Base-by-base conservation (phyloP, 441 rosid species). In the Capsella rubella region DNA sequence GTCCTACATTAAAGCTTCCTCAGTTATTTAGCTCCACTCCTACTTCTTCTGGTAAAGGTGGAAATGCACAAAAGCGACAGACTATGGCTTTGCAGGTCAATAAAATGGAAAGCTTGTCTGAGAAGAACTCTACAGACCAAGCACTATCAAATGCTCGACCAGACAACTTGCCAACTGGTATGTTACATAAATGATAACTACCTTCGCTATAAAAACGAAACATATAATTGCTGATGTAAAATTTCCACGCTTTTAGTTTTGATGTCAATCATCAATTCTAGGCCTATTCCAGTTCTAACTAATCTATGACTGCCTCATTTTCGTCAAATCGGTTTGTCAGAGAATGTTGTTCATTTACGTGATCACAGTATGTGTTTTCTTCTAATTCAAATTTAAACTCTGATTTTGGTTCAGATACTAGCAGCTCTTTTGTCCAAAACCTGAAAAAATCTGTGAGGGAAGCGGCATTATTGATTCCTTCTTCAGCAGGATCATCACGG, bases 401-500 rank as follows among this genome's bases (percentile, higher is more conserved):
- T 25, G 31, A 34, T 61, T 72, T 68, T 82, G 29, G 67, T 71
- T 85, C 89, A 96, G 99, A 89, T 74, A 72, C 82, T 51, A 91
- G 84, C 77, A 73, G 64, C 64, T 86, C 80, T 71, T 91, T 80
- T 82, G 83, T 89, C 72, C 93, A 87, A 71, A 87, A 85, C 82
- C 85, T 96, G 70, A 96, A 86, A 88, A 90, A 91, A 78, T 90
- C 99, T 68, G 99, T 96, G 35, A 81, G 99, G 74, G 97, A 90
- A 86, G 94, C 93, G 15, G 99, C 99, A 52, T 64, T 95, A 52
- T 80, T 89, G 13, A 78, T 77, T 76, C 90, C 85, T 59, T 83
- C 89, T 46, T 82, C 81, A 67, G 86, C 83, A 83, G 84, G 85
- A 81, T 86, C 89, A 74, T 88, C 94, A 75, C 84, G 84, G 21